Conservation (phyloP, 129 eudicot species). For the Heracleum sosnowskyi region DNA sequence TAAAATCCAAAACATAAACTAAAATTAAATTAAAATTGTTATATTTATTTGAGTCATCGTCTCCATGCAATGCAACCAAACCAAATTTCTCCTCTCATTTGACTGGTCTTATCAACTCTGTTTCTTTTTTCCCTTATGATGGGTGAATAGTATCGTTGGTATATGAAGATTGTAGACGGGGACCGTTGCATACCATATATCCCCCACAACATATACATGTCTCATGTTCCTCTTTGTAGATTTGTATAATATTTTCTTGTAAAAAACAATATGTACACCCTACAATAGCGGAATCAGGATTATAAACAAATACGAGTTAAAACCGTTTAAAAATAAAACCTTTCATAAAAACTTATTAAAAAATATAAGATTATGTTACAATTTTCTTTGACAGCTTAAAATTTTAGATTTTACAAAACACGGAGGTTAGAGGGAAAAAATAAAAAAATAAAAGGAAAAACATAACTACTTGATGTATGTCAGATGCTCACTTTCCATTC, state of each 20-base stretch:
- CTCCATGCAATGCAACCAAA: slow-evolving; percentile 13
- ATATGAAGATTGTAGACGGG: neutral
- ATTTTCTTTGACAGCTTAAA: too few species aligned
- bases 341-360: too few species aligned
- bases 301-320: too few species aligned
- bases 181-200: neutral
- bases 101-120: slow-evolving; percentile 18
- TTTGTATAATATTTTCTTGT: neutral
- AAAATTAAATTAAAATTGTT: neutral
- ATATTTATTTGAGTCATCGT: neutral
- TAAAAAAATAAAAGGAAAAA: neutral
- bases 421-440: neutral
- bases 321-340: too few species aligned
- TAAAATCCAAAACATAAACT: neutral
- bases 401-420: neutral
- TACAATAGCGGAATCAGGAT: too few species aligned
- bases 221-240: neutral
- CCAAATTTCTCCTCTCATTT: slow-evolving; percentile 8
- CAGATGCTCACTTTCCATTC: neutral
- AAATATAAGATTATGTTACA: too few species aligned
- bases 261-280: too few species aligned
- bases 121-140: neutral
- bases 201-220: neutral
- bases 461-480: neutral
- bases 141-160: neutral